phyloP scores from a whole-genome alignment of 1,284 basidiomycete species.

The Coniferiporia weirii region DNA sequence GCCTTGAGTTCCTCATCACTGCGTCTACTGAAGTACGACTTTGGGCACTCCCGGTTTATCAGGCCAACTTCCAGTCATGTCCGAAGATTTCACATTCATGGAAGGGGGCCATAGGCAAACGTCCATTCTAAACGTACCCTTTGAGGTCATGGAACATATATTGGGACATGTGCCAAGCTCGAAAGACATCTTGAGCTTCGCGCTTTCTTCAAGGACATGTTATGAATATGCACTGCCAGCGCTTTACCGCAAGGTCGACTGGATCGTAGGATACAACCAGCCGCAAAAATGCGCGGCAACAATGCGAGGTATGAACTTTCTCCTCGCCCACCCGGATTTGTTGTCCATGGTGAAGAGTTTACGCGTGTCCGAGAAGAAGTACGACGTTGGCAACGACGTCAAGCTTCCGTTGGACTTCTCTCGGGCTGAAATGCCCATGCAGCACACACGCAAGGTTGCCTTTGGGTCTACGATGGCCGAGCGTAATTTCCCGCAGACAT shows the following conservation, averaged over 20 bases:
- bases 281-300: neutral
- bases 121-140: neutral
- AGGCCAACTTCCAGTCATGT: neutral
- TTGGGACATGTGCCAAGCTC: neutral
- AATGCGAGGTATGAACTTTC: conserved; percentile 4
- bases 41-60: too few species aligned
- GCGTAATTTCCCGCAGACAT: conserved; percentile 4
- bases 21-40: neutral
- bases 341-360: neutral
- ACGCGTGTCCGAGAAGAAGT: conserved; percentile 14
- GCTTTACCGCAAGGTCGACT: conserved; percentile 10
- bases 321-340: conserved; percentile 4
- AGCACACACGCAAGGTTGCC: neutral
- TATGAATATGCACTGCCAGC: conserved; percentile 4
- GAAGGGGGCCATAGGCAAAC: neutral
- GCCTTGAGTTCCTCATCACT: too few species aligned
- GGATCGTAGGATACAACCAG: conserved; percentile 4
- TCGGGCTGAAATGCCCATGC: neutral
- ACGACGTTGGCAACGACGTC: neutral
- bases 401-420: conserved; percentile 2
- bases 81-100: neutral
- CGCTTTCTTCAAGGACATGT: conserved; percentile 7
- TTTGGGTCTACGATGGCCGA: neutral
- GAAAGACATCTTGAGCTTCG: conserved; percentile 15
- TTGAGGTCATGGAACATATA: conserved; percentile 6